Evolutionary conservation across 768 basidiomycete genomes (phyloP).

Genomic region (Lepiota subincarnata): DNA sequence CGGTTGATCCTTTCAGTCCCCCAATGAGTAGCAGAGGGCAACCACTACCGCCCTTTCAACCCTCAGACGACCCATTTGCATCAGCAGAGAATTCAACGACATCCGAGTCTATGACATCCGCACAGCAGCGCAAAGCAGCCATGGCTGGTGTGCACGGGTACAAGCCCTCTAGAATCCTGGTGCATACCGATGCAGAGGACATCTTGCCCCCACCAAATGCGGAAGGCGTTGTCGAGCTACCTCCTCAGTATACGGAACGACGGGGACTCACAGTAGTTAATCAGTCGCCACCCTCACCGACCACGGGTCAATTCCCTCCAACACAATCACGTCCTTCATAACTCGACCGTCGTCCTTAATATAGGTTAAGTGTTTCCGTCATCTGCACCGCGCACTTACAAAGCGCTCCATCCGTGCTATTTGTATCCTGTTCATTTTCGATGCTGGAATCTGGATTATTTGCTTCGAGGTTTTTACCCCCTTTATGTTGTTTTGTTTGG

Average conservation of each 20-base stretch:
- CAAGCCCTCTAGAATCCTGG: conserved; percentile 50
- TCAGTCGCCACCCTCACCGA: conserved; percentile 2
- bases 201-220: conserved; percentile 35
- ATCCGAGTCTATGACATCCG: conserved; percentile 26
- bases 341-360: not conserved
- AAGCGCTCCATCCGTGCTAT: not conserved
- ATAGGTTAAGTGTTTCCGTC: not conserved
- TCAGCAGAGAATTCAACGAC: conserved; percentile 19
- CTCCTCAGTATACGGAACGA: conserved; percentile 65
- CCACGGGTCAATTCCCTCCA: not conserved
- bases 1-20: conserved; percentile 14
- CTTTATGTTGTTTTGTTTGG: not conserved
- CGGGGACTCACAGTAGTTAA: conserved; percentile 23
- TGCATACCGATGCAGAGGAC: conserved; percentile 72
- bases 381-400: not conserved
- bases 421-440: not conserved
- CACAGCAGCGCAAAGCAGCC: conserved; percentile 49
- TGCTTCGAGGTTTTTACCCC: not conserved
- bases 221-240: conserved; percentile 64
- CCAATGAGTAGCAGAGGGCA: not conserved
- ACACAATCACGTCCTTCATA: not conserved
- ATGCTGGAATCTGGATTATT: not conserved
- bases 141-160: conserved; percentile 44
- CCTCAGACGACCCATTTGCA: conserved; percentile 9
- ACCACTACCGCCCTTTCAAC: conserved; percentile 3